A percentile compares a stretch with the other conserved stretches of the same genome.
Evolutionary conservation across 805 yeast species (phyloP).

Genomic region (Yarrowia sp.): DNA sequence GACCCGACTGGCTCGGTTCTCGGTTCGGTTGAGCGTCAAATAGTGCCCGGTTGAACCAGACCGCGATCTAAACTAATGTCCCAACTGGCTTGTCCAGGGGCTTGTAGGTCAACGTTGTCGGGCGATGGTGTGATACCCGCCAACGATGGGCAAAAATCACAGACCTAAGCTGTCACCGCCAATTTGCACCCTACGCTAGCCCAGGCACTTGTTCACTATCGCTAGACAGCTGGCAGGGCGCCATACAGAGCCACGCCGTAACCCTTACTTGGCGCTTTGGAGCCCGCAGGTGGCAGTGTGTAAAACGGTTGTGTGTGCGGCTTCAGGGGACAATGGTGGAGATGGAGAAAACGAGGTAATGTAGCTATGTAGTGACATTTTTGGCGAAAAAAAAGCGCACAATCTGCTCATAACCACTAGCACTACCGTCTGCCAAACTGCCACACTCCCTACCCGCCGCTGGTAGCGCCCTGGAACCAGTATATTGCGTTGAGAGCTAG

Average conservation of each 20-base stretch:
- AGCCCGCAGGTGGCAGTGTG: constrained; percentile 12
- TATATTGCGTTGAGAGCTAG: constrained; percentile 36
- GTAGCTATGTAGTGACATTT: too few relatives aligned
- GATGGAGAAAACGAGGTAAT: background rate
- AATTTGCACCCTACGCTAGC: background rate
- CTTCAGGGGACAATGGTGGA: background rate
- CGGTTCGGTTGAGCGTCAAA: constrained; percentile 16
- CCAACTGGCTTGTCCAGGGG: constrained; percentile 7
- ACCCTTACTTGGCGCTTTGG: constrained; percentile 8
- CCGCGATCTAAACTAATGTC: constrained; percentile 4
- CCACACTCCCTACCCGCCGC: too few relatives aligned
- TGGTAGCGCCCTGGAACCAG: background rate
- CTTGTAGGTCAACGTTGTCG: too few relatives aligned
- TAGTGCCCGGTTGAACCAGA: background rate
- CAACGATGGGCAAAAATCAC: too few relatives aligned
- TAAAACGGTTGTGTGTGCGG: constrained; percentile 24
- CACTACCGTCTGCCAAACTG: too few relatives aligned
- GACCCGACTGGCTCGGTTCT: constrained; percentile 6
- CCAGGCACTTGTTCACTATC: background rate
- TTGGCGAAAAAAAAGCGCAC: too few relatives aligned
- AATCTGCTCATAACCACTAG: background rate
- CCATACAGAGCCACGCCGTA: background rate
- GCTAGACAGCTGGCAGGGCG: background rate
- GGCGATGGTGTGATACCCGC: too few relatives aligned
- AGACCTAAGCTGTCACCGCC: background rate